Percentiles rank a stretch among this genome's conserved stretches.
phyloP scores from a whole-genome alignment of 2,329 filamentous ascomycete genomes.

The Arthrobotrys conoides region DNA sequence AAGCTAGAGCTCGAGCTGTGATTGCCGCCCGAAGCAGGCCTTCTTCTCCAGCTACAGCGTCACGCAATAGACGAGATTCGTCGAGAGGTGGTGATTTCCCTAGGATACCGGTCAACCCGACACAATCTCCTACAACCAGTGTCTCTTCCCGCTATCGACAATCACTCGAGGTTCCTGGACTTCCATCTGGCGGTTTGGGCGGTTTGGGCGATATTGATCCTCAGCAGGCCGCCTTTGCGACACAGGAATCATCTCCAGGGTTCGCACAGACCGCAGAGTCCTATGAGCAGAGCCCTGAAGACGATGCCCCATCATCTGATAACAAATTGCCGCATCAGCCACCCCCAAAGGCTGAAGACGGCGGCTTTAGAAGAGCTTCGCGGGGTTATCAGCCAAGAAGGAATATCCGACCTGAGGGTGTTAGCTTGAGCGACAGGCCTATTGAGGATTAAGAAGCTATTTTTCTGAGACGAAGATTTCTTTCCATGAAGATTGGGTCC shows the following conservation, averaged over 20 bases:
- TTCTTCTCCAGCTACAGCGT: slow-evolving; percentile 78
- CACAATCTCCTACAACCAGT: slow-evolving; percentile 40
- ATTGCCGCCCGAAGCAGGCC: slow-evolving; percentile 81
- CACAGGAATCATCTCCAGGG: slow-evolving; percentile 66
- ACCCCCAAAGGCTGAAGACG: slow-evolving; percentile 62
- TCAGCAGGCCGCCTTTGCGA: slow-evolving; percentile 68
- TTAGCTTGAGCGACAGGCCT: slow-evolving; percentile 81
- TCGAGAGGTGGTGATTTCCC: slow-evolving; percentile 65
- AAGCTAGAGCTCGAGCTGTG: slow-evolving; percentile 88
- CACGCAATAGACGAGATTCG: slow-evolving; percentile 65
- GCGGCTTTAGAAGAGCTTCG: slow-evolving; percentile 59
- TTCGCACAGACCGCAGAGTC: slow-evolving; percentile 65
- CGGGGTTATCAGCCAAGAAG: slow-evolving; percentile 54
- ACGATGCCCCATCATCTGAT: slow-evolving; percentile 67
- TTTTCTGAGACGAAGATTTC: not conserved
- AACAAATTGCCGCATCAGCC: slow-evolving; percentile 63
- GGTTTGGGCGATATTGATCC: slow-evolving; percentile 62
- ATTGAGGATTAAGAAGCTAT: slow-evolving; percentile 75
- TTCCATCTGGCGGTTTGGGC: not conserved
- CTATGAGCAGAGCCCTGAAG: slow-evolving; percentile 61
- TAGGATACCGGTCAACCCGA: slow-evolving; percentile 65
- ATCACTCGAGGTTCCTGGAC: slow-evolving; percentile 46
- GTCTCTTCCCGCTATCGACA: slow-evolving; percentile 44
- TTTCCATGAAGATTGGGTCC: not conserved
- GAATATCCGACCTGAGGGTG: slow-evolving; percentile 68